A percentile compares a stretch with the other conserved stretches of the same genome.
Conservation (phyloP, 495 filamentous ascomycete genomes). For the Penicillium canescens region DNA sequence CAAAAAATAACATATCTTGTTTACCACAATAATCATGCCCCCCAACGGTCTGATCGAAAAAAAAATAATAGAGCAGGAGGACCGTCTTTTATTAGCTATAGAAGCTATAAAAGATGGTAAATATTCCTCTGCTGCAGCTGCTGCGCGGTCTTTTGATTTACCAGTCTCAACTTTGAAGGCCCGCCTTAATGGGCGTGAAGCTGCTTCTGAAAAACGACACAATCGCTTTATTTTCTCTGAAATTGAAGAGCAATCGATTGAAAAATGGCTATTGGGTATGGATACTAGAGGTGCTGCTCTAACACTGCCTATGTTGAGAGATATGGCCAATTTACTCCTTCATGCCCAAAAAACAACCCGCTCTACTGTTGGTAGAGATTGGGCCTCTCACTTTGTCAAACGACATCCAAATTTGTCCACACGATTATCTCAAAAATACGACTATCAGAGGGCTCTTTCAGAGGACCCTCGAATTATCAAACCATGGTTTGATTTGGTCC, state of each 20-base stretch:
- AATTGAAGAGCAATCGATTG: slow-evolving; percentile 10
- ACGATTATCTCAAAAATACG: neutral
- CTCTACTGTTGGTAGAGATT: neutral
- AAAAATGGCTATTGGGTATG: slow-evolving; percentile 11
- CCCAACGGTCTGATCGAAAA: no score
- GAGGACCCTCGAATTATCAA: neutral
- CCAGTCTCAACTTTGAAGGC: slow-evolving; percentile 3
- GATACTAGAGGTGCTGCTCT: slow-evolving; percentile 5
- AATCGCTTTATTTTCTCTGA: slow-evolving; percentile 6
- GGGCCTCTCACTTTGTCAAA: neutral
- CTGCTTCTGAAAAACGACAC: neutral
- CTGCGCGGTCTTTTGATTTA: slow-evolving; percentile 6
- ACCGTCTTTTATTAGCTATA: slow-evolving; percentile 5
- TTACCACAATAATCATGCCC: no score
- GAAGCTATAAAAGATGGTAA: slow-evolving; percentile 8
- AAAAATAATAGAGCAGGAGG: slow-evolving; percentile 1
- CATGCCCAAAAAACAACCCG: neutral
- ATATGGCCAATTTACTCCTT: slow-evolving; percentile 1
- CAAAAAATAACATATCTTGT: no score
- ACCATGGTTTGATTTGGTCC: neutral
- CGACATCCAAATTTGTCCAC: neutral
- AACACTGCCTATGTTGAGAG: neutral
- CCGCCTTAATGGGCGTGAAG: neutral
- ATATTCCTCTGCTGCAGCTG: neutral
- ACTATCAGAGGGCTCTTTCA: neutral